Evolutionary conservation across 805 yeast species (phyloP).

Genomic region (Candida ipomoeae): DNA sequence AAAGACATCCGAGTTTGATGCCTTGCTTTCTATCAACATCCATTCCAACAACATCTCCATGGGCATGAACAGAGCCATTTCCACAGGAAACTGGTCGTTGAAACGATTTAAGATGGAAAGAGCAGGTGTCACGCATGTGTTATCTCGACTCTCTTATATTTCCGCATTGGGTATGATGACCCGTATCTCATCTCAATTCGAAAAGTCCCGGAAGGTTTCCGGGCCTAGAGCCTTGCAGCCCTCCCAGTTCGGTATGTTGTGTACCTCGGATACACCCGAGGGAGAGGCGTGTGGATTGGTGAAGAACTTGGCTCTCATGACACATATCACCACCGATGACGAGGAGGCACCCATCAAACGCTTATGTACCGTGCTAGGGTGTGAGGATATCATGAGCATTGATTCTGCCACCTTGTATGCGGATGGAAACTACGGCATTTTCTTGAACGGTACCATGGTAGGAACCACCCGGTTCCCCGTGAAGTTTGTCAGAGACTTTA

Average conservation of each 20-base stretch:
- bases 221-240: slow-evolving; percentile 99
- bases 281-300: slow-evolving; percentile 99
- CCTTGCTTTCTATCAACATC: slow-evolving; percentile 79
- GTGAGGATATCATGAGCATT: slow-evolving; percentile 75
- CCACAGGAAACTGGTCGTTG: slow-evolving; percentile 98
- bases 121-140: slow-evolving; percentile 97
- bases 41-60: slow-evolving; percentile 91
- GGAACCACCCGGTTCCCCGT: slow-evolving; percentile 87
- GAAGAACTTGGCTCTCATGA: slow-evolving; percentile 94
- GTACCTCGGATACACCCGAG: slow-evolving; percentile 98
- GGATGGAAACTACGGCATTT: slow-evolving; percentile 76
- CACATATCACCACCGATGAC: slow-evolving; percentile 97
- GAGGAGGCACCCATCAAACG: slow-evolving; percentile 85
- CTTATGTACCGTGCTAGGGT: slow-evolving; percentile 79
- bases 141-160: slow-evolving; percentile 85
- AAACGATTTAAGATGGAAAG: slow-evolving; percentile 99
- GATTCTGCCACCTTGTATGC: slow-evolving; percentile 83
- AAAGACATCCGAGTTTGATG: slow-evolving; percentile 93
- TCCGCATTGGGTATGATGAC: slow-evolving; percentile 99
- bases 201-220: slow-evolving; percentile 93
- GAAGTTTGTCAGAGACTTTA: slow-evolving; percentile 74
- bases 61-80: slow-evolving; percentile 93
- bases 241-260: slow-evolving; percentile 97
- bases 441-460: slow-evolving; percentile 88
- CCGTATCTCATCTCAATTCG: slow-evolving; percentile 97